These are phyloP conservation scores for Hydnomerulius pinastri DNA, from an alignment of 768 basidiomycete species.

Conservation along the genomic window DNA sequence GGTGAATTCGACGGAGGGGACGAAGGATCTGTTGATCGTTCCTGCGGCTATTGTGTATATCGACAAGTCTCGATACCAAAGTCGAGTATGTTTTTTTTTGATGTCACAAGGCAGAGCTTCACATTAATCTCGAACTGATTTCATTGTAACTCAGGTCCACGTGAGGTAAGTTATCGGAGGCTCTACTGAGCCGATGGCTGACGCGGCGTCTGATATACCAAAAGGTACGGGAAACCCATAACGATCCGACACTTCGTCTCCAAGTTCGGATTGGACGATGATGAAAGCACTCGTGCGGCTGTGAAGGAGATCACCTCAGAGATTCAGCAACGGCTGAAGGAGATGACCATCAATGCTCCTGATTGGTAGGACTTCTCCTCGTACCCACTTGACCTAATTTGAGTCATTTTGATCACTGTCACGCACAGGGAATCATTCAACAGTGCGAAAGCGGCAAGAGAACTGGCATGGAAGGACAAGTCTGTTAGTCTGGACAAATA, in stretches of 20 bases:
- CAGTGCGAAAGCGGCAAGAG: conserved; percentile 56
- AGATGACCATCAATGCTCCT: conserved; percentile 62
- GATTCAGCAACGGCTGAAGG: conserved; percentile 49
- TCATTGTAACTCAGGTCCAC: neutral
- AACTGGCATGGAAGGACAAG: conserved; percentile 57
- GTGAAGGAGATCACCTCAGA: conserved; percentile 59
- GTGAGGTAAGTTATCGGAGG: conserved; percentile 1
- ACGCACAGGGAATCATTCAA: conserved; percentile 57
- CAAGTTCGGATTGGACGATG: conserved; percentile 11
- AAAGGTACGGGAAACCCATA: conserved; percentile 12
- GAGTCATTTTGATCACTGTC: conserved; percentile 2
- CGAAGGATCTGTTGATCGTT: conserved; percentile 47
- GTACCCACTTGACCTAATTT: conserved; percentile 8
- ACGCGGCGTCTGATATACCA: neutral
- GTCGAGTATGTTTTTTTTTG: conserved; percentile 42
- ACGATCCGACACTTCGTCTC: conserved; percentile 4
- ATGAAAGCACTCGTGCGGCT: conserved; percentile 46
- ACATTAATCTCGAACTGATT: neutral
- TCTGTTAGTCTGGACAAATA: conserved; percentile 50
- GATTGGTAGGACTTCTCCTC: conserved; percentile 53
- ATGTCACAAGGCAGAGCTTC: neutral
- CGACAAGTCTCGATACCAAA: conserved; percentile 65
- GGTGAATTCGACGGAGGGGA: conserved; percentile 15
- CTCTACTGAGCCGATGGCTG: neutral
- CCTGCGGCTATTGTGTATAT: conserved; percentile 73